phyloP scores from a whole-genome alignment of 2,329 filamentous ascomycete genomes.

The Trichothecium roseum region DNA sequence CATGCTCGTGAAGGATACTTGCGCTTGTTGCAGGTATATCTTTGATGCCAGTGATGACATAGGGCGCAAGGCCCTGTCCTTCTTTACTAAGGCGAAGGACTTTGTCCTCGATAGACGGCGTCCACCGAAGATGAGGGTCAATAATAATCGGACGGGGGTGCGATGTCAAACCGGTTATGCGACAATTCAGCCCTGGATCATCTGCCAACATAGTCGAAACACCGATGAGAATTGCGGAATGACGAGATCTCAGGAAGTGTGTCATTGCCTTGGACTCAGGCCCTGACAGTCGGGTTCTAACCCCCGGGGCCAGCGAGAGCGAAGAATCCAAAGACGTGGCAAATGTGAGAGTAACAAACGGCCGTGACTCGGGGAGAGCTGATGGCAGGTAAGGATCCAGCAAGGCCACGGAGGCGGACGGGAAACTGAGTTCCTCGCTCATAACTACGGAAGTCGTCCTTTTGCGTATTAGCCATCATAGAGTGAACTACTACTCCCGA shows the following conservation, averaged over 20 bases:
- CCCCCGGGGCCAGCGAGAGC: constrained; percentile 64
- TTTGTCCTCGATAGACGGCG: constrained; percentile 46
- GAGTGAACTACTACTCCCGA: too few species aligned
- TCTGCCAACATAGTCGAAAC: constrained; percentile 78
- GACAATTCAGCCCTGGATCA: constrained; percentile 76
- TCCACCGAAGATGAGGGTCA: constrained; percentile 71
- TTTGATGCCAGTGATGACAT: constrained; percentile 47
- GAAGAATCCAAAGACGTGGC: constrained; percentile 81
- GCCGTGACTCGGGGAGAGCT: constrained; percentile 11
- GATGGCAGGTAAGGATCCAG: constrained; percentile 23
- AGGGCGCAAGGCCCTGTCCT: constrained; percentile 63
- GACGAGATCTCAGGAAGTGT: constrained; percentile 72
- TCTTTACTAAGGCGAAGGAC: constrained; percentile 54
- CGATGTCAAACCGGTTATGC: constrained; percentile 46
- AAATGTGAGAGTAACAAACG: constrained; percentile 73
- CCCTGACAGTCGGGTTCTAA: constrained; percentile 76
- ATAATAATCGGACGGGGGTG: constrained; percentile 78
- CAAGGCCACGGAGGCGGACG: constrained; percentile 16
- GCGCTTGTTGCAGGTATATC: constrained; percentile 33
- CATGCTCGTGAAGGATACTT: constrained; percentile 32
- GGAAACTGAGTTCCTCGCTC: constrained; percentile 22
- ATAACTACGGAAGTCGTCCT: constrained; percentile 11
- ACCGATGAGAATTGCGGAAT: constrained; percentile 79
- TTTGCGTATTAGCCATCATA: too few species aligned
- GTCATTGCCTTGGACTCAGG: constrained; percentile 84